Base-by-base conservation (phyloP, 2,329 filamentous ascomycete genomes). In the Diaporthe batatas region DNA sequence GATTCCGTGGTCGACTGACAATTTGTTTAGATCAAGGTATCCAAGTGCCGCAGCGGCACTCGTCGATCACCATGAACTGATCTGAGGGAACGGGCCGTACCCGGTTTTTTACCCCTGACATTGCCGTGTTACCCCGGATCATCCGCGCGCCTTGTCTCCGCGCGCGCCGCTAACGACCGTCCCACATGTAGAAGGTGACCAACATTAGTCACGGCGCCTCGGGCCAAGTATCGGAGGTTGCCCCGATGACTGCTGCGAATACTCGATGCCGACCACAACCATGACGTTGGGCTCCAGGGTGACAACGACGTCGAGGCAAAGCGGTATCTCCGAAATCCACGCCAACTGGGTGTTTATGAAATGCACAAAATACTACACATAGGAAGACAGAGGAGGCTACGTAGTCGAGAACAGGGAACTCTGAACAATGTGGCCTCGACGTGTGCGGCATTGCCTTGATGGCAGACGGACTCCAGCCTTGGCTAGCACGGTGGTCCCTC, bases 251-350 rank as follows among this genome's bases (percentile, higher is more conserved):
- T 49, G 6, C 10, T 49, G 58, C 14, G 36, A 7, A 29, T 59
- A 21, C 36, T 44, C 3, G n/a, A 12, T 29, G 29, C n/a, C n/a
- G 14, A 36, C 29, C 23, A 23, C 10, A 29, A 14, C 36, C n/a
- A 25, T 47, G 6, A 47, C 44, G 0, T 8, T 21, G 18, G 21
- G n/a, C n/a, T n/a, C n/a, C n/a, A n/a, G n/a, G n/a, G 54, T 64
- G 80, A 83, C 84, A 49, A 29, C 29, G 82, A 83, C 2, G 73
- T 80, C 2, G 83, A 83, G 54, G 84, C 82, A 16, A 86, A 85
- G 55, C 81, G 81, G 67, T 85, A 87, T 53, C 80, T 87, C 2
- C 80, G 81, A n/a, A 85, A 85, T 0, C 84, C 84, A 0, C 87
- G 84, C 70, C 85, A 85, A 0, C 78, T 86, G n/a, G 80, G 82